phyloP scores from a whole-genome alignment of 305 asterid species.

The Solanum aculeatissimum region DNA sequence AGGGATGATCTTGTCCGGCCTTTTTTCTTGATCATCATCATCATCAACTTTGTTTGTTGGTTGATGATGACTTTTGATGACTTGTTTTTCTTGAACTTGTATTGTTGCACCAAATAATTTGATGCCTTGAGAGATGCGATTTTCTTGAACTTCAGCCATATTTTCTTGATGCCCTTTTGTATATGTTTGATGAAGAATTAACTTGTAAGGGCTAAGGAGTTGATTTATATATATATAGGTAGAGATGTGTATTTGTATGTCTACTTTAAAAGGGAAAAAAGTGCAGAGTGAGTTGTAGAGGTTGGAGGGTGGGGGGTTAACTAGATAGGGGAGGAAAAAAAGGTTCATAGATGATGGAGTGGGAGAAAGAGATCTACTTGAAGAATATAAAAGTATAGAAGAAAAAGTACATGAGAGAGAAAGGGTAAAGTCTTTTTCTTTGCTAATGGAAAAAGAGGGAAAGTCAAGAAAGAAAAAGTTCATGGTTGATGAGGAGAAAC shows the following conservation, averaged over 20 bases:
- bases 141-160: constrained; percentile 48
- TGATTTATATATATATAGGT: not conserved
- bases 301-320: not conserved
- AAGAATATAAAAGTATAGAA: not conserved
- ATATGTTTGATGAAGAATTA: constrained; percentile 9
- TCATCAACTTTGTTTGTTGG: not conserved
- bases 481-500: constrained; percentile 6
- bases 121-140: constrained; percentile 41
- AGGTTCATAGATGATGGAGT: constrained; percentile 1
- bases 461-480: constrained; percentile 7
- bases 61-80: not conserved
- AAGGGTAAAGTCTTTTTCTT: not conserved
- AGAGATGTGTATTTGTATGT: constrained; percentile 4
- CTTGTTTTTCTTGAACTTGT: constrained; percentile 15
- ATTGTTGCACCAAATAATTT: constrained; percentile 81
- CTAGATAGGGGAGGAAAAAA: constrained; percentile 9
- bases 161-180: not conserved
- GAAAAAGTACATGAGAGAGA: not conserved
- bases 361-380: not conserved
- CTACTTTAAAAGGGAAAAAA: constrained; percentile 17
- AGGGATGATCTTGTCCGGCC: constrained; percentile 64
- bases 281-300: not conserved
- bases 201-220: not conserved
- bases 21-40: constrained; percentile 18
- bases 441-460: not conserved